These are phyloP conservation scores for Hypomyces rosellus DNA, from an alignment of 2,329 filamentous ascomycete genomes.

Conservation along the genomic window DNA sequence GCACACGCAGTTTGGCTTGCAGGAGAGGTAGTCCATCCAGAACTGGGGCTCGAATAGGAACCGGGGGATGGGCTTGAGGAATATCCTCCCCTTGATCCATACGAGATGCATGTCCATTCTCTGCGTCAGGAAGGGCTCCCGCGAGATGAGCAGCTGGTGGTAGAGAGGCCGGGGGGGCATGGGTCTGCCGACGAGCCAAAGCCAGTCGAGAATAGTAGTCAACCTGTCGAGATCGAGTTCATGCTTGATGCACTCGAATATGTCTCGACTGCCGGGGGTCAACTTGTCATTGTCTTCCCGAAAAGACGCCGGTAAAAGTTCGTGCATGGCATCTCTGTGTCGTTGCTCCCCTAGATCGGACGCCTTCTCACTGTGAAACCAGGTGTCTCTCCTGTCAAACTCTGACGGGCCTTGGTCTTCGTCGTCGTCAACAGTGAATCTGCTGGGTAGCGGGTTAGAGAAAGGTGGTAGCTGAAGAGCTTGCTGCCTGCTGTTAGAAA, in stretches of 20 bases:
- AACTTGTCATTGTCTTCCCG: background rate
- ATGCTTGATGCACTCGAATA: background rate
- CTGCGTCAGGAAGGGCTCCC: constrained; percentile 5
- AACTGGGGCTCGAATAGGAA: constrained; percentile 4
- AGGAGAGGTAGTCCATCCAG: constrained; percentile 1
- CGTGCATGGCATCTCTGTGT: background rate
- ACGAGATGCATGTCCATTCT: constrained; percentile 9
- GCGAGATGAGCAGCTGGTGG: constrained; percentile 3
- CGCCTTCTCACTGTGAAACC: no score
- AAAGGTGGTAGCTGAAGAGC: background rate
- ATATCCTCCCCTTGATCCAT: background rate
- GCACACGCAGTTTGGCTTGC: background rate
- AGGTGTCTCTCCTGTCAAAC: no score
- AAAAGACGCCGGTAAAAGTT: constrained; percentile 3
- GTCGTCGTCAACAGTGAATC: background rate
- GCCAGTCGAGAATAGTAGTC: background rate
- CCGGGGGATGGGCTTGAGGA: constrained; percentile 7
- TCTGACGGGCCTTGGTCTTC: background rate
- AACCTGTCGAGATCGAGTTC: constrained; percentile 3
- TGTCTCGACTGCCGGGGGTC: background rate
- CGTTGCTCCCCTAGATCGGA: no score
- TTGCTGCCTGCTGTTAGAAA: no score
- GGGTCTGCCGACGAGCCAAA: constrained; percentile 2
- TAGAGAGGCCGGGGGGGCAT: constrained; percentile 3
- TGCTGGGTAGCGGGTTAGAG: background rate